Evolutionary conservation across 305 asterid species (phyloP), one percentile per base, ranked within the genome.

Genomic region (Withania somnifera): DNA sequence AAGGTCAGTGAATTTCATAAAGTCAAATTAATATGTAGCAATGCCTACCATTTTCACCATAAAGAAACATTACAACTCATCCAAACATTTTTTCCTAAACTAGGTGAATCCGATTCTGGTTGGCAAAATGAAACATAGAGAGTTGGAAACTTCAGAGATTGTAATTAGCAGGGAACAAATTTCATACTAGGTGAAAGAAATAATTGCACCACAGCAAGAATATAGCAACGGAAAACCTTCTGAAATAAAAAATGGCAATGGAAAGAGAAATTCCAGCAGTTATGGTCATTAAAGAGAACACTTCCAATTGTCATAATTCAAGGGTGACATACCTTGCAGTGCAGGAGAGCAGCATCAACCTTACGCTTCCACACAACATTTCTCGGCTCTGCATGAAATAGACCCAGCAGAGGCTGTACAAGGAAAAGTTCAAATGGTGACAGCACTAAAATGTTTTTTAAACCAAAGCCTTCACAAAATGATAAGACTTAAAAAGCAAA

Each of bases 361-460:
- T 89, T 94, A 83, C 98, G 99, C 89, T 95, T 95, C 97, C 97
- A 92, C 64, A 84, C 69, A 84, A 91, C 90, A 79, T 90, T 93
- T 86, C 97, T 92, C 61, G 98, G 97, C 84, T 88, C 94, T 34
- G 91, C 83, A 82, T 92, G 93, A 87, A 94, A 94, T 75, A 95
- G 90, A 52, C 92, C 89, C 32, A 95, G 92, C 91, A 94, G 83
- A 85, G 99, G 99, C 99, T 95, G 92, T 90, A 87, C 69, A 85
- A 83, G 81, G 83, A 71, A 86, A 47, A 26, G 58, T 47, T 14
- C 24, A 10, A 71, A 73, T 45, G 79, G 47, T 45, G 36, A 73
- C 1, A 24, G 22, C 60, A 14, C 10, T 47, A 73, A 24, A 47
- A 73, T 24, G 20, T 24, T 22, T 24, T n/a, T 73, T 50, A 2